These are phyloP conservation scores for Colletotrichum scovillei DNA, from an alignment of 2,329 filamentous ascomycete species.

Conservation along the genomic window DNA sequence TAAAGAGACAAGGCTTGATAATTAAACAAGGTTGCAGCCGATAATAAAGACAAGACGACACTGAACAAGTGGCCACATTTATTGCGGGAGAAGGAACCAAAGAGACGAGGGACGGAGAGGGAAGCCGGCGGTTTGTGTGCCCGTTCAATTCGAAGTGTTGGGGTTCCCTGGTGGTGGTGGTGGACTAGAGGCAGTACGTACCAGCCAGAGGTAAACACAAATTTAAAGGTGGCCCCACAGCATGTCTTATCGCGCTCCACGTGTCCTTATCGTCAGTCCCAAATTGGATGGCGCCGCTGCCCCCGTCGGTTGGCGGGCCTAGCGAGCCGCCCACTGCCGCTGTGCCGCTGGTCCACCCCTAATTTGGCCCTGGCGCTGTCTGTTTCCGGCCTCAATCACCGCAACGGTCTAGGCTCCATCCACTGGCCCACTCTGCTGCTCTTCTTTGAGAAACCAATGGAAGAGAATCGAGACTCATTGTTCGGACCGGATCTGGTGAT, in stretches of 20 bases:
- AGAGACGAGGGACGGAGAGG: not conserved
- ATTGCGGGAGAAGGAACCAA: not conserved
- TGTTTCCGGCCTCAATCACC: not conserved
- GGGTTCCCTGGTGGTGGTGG: no score
- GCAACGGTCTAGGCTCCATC: not conserved
- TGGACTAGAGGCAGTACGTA: not conserved
- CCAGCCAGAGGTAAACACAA: slow-evolving; percentile 12
- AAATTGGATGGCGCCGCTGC: slow-evolving; percentile 14
- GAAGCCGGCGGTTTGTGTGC: no score
- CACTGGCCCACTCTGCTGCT: not conserved
- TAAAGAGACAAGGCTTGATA: not conserved
- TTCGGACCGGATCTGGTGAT: no score
- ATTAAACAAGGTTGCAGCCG: not conserved
- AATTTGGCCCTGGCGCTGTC: not conserved
- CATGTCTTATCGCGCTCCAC: slow-evolving; percentile 30
- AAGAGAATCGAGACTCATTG: no score
- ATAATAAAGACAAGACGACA: slow-evolving; percentile 1
- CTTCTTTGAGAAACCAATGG: not conserved
- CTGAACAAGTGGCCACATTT: not conserved
- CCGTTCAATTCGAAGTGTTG: no score
- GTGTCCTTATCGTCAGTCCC: slow-evolving; percentile 30
- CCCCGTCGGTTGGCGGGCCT: slow-evolving; percentile 24
- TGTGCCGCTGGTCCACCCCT: slow-evolving; percentile 11
- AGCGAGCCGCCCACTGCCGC: slow-evolving; percentile 14
- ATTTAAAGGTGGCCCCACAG: not conserved